phyloP scores from a whole-genome alignment of 2,329 filamentous ascomycete genomes.

The Blastomyces silverae region DNA sequence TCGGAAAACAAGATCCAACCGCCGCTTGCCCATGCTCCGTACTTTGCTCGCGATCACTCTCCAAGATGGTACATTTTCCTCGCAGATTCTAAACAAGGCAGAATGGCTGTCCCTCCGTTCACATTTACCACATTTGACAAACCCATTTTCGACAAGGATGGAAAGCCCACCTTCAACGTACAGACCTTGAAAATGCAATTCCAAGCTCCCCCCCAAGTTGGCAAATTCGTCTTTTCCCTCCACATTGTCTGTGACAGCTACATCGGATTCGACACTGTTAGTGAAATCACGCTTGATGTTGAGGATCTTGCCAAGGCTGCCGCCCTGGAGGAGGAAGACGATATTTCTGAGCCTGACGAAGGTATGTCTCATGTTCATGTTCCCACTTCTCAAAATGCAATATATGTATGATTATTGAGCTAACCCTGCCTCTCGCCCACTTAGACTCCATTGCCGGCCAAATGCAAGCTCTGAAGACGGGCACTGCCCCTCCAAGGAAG shows the following conservation, averaged over 20 bases:
- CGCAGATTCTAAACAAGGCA: slow-evolving; percentile 86
- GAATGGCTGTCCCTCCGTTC: slow-evolving; percentile 93
- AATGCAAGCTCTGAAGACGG: slow-evolving; percentile 79
- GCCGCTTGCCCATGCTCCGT: slow-evolving; percentile 82
- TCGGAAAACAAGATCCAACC: slow-evolving; percentile 57
- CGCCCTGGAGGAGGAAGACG: slow-evolving; percentile 75
- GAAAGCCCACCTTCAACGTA: slow-evolving; percentile 85
- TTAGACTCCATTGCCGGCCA: slow-evolving; percentile 82
- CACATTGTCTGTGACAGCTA: slow-evolving; percentile 93
- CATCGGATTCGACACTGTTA: slow-evolving; percentile 84
- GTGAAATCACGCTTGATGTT: slow-evolving; percentile 81
- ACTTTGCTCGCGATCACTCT: slow-evolving; percentile 80
- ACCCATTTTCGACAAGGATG: slow-evolving; percentile 70
- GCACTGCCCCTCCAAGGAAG: slow-evolving; percentile 48
- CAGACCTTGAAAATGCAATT: slow-evolving; percentile 98
- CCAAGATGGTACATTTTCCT: slow-evolving; percentile 94
- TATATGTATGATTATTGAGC: slow-evolving; percentile 23
- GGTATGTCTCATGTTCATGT: slow-evolving; percentile 53
- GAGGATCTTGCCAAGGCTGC: slow-evolving; percentile 82
- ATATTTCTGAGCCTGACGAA: slow-evolving; percentile 97
- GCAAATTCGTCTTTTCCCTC: slow-evolving; percentile 91
- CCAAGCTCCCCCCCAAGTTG: slow-evolving; percentile 83
- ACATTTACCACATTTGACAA: slow-evolving; percentile 91
- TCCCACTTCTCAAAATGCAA: slow-evolving; percentile 15
- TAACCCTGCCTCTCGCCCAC: slow-evolving; percentile 21